Evolutionary conservation across 768 basidiomycete species (phyloP).

Genomic region (Lanmaoa rubissima): DNA sequence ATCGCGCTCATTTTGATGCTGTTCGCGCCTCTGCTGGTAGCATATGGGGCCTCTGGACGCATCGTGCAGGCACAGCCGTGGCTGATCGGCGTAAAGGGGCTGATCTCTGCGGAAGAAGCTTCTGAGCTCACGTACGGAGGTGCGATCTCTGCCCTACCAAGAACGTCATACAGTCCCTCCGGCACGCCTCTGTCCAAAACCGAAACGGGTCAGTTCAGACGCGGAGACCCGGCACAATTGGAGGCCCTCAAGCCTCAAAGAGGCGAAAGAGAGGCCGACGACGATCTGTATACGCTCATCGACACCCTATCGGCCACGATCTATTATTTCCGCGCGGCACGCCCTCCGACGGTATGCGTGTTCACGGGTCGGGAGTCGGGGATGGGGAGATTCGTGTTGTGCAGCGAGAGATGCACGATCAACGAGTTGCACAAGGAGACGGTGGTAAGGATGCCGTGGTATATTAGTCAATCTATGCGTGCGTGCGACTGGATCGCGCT

Average conservation of each 20-base stretch:
- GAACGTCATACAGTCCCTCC: conserved; percentile 17
- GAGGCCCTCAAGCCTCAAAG: not conserved
- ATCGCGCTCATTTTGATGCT: conserved; percentile 11
- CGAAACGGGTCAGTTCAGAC: conserved; percentile 11
- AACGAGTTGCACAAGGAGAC: conserved; percentile 26
- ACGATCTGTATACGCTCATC: conserved; percentile 23
- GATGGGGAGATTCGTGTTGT: conserved; percentile 23
- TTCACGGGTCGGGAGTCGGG: conserved; percentile 21
- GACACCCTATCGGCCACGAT: conserved; percentile 22
- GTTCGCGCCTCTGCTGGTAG: conserved; percentile 3
- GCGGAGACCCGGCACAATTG: conserved; percentile 15
- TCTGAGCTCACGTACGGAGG: conserved; percentile 17
- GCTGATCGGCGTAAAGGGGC: conserved; percentile 25
- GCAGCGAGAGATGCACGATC: conserved; percentile 18
- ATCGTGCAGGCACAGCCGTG: conserved; percentile 20
- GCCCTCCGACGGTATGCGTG: conserved; percentile 25
- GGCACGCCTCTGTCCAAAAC: conserved; percentile 15
- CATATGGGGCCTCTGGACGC: conserved; percentile 20
- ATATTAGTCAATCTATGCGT: conserved; percentile 16
- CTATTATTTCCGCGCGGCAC: conserved; percentile 24
- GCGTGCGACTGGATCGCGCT: conserved; percentile 26
- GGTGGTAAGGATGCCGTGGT: conserved; percentile 24
- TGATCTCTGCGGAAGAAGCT: conserved; percentile 23
- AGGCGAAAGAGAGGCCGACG: not conserved
- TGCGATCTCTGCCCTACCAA: conserved; percentile 3